A percentile compares a stretch with the other conserved stretches of the same genome.
Conservation (phyloP, 192 early-diverging fungal genomes). For the Ambispora gerdemannii region DNA sequence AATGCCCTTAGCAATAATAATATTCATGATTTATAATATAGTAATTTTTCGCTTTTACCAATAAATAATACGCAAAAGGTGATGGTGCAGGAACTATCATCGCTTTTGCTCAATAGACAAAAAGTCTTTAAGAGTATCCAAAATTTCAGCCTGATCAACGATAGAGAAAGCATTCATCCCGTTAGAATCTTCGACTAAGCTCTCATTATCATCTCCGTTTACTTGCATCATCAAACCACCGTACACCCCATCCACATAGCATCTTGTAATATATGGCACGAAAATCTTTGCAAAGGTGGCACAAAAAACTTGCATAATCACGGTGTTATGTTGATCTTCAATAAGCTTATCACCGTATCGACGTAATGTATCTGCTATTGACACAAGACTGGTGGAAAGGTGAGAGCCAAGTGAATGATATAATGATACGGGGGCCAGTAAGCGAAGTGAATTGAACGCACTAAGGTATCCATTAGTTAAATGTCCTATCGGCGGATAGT, state of each 20-base stretch:
- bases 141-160: conserved; percentile 8
- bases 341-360: conserved; percentile 13
- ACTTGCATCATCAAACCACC: conserved; percentile 40
- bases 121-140: conserved; percentile 22
- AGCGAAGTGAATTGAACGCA: conserved; percentile 63
- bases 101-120: conserved; percentile 10
- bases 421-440: conserved; percentile 49
- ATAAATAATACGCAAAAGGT: neutral
- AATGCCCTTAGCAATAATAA: too few relatives aligned
- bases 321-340: conserved; percentile 12
- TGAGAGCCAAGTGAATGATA: conserved; percentile 23
- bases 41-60: too few relatives aligned
- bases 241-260: conserved; percentile 46
- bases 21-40: too few relatives aligned
- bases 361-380: conserved; percentile 9
- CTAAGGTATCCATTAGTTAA: conserved; percentile 64
- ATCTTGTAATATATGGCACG: conserved; percentile 32
- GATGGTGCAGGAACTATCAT: neutral
- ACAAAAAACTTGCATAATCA: conserved; percentile 12
- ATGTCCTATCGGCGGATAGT: conserved; percentile 63
- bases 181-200: neutral
- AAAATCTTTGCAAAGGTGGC: conserved; percentile 26
- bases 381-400: conserved; percentile 4
- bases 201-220: neutral
- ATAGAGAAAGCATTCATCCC: neutral